Percentiles rank a stretch among this genome's conserved stretches.
phyloP scores from a whole-genome alignment of 129 eudicot genomes.

The Daucus carota region DH1_v3.0 NC_030387.2:39571501-39572000 shows the following conservation, averaged over 20 bases:
- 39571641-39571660: conserved; percentile 74
- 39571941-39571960: no score
- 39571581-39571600: conserved; percentile 74
- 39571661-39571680: conserved; percentile 64
- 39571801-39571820: conserved; percentile 28
- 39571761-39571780: conserved; percentile 58
- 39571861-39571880: background rate
- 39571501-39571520: conserved; percentile 48
- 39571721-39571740: conserved; percentile 86
- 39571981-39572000: background rate
- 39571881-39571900: background rate
- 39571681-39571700: conserved; percentile 64
- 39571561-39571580: conserved; percentile 61
- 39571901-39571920: no score
- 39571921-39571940: no score
- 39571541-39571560: conserved; percentile 72
- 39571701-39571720: conserved; percentile 63
- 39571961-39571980: no score
- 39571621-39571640: conserved; percentile 52
- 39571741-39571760: conserved; percentile 75
- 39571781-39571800: conserved; percentile 58
- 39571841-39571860: background rate
- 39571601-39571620: conserved; percentile 46
- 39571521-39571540: conserved; percentile 69
- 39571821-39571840: background rate